Conservation (phyloP, 202 grass and related monocot genomes). For the Zoysia matrella region DNA sequence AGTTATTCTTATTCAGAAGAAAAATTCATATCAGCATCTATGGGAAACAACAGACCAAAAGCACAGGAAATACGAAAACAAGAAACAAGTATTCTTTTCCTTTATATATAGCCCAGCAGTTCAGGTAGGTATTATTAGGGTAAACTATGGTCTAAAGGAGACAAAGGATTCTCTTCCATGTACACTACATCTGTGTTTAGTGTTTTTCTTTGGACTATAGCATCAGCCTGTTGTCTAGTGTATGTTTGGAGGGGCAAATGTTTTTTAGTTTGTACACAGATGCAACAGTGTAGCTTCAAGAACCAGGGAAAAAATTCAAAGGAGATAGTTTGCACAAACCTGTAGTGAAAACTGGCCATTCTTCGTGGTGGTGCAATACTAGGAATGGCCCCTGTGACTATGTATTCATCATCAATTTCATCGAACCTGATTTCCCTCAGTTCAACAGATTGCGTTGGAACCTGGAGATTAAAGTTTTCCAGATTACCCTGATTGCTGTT, state of each 20-base stretch:
- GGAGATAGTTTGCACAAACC: slow-evolving; percentile 32
- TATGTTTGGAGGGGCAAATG: too few species aligned
- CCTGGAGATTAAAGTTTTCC: slow-evolving; percentile 71
- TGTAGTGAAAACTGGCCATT: slow-evolving; percentile 67
- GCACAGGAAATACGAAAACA: background rate
- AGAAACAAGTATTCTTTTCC: too few species aligned
- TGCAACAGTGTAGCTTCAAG: slow-evolving; percentile 16
- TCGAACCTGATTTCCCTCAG: slow-evolving; percentile 86
- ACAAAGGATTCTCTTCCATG: background rate
- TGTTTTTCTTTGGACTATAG: too few species aligned
- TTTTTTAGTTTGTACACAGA: too few species aligned
- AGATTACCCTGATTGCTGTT: slow-evolving; percentile 58
- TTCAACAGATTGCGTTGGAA: slow-evolving; percentile 70
- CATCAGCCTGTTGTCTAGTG: too few species aligned
- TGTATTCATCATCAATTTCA: slow-evolving; percentile 88
- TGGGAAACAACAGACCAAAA: background rate
- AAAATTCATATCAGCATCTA: slow-evolving; percentile 14
- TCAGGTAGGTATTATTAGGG: slow-evolving; percentile 19
- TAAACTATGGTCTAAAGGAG: background rate
- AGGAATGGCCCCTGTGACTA: slow-evolving; percentile 66
- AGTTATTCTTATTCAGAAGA: background rate
- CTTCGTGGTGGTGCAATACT: slow-evolving; percentile 52
- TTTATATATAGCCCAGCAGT: background rate
- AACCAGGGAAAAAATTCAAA: background rate
- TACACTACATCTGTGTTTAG: too few species aligned